A percentile compares a stretch with the other conserved stretches of the same genome.
Conservation (phyloP, 495 filamentous ascomycete species). For the Neohortaea acidophila region DNA sequence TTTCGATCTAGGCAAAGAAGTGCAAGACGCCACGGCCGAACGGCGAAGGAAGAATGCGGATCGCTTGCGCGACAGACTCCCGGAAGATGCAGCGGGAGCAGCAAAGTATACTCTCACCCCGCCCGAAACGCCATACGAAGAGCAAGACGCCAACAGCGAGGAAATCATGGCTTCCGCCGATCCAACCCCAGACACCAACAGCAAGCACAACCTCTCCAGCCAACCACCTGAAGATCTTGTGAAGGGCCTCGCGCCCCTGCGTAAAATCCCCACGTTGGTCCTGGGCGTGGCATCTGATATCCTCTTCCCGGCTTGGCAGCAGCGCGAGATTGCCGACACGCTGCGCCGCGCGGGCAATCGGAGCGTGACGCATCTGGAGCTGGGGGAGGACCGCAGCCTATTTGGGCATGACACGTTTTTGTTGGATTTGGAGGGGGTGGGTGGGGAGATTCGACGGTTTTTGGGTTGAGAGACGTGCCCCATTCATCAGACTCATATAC, state of each 20-base stretch:
- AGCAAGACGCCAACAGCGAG: conserved; percentile 40
- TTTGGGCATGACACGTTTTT: conserved; percentile 98
- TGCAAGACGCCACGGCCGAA: conserved; percentile 38
- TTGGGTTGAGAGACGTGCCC: conserved; percentile 44
- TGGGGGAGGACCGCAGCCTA: conserved; percentile 78
- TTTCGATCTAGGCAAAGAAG: conserved; percentile 70
- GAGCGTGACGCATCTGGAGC: conserved; percentile 69
- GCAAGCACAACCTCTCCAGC: not conserved
- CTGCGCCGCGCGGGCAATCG: conserved; percentile 60
- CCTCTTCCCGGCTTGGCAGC: conserved; percentile 96
- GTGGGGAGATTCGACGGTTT: conserved; percentile 65
- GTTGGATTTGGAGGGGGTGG: conserved; percentile 81
- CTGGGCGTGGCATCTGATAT: conserved; percentile 95
- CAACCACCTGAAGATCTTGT: conserved; percentile 62
- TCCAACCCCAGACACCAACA: conserved; percentile 1
- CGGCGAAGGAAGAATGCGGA: conserved; percentile 36
- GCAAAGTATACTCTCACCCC: conserved; percentile 63
- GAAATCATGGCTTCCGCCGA: conserved; percentile 19
- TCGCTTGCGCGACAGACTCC: conserved; percentile 29
- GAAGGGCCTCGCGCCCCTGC: conserved; percentile 51
- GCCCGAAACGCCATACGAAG: conserved; percentile 71
- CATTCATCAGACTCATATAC: too few species aligned
- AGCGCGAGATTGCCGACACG: conserved; percentile 82
- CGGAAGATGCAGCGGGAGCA: conserved; percentile 17
- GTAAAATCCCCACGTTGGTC: conserved; percentile 59